Percentiles rank a stretch among this genome's conserved stretches.
Conservation (phyloP, 495 filamentous ascomycete genomes). For the Lasiosphaeris hirsuta region DNA sequence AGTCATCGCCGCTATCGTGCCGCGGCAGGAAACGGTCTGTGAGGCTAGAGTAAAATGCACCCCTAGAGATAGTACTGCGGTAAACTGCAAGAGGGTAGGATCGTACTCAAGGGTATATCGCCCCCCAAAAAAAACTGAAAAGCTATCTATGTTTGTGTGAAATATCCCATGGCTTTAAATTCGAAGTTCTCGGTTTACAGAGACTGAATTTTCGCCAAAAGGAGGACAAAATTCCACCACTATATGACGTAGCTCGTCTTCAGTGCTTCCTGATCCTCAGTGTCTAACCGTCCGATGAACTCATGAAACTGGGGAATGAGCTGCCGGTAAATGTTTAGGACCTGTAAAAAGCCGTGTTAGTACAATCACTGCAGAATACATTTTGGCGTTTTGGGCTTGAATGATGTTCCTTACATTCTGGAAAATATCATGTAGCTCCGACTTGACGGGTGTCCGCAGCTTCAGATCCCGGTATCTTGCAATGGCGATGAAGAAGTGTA, state of each 20-base stretch:
- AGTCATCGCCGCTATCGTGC: no score
- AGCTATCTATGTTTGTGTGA: no score
- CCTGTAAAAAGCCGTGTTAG: slow-evolving; percentile 43
- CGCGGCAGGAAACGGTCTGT: no score
- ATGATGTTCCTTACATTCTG: slow-evolving; percentile 35
- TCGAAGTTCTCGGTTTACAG: no score
- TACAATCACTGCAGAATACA: not conserved
- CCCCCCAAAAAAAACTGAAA: no score
- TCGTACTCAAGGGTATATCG: no score
- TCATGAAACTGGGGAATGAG: slow-evolving; percentile 82
- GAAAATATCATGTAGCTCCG: slow-evolving; percentile 45
- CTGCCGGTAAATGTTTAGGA: slow-evolving; percentile 74
- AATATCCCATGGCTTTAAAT: no score
- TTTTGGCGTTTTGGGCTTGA: no score
- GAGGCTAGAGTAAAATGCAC: no score
- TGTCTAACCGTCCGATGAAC: slow-evolving; percentile 68
- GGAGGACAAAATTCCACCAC: not conserved
- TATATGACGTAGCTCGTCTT: slow-evolving; percentile 41
- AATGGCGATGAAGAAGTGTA: slow-evolving; percentile 81
- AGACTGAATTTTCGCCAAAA: no score
- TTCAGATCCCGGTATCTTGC: slow-evolving; percentile 65
- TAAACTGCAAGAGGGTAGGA: no score
- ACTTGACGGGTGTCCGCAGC: slow-evolving; percentile 43
- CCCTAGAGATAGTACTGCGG: no score
- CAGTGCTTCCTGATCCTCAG: slow-evolving; percentile 53